phyloP scores from a whole-genome alignment of 192 early-diverging fungal species.

The Backusella parvicylindrica region DNA sequence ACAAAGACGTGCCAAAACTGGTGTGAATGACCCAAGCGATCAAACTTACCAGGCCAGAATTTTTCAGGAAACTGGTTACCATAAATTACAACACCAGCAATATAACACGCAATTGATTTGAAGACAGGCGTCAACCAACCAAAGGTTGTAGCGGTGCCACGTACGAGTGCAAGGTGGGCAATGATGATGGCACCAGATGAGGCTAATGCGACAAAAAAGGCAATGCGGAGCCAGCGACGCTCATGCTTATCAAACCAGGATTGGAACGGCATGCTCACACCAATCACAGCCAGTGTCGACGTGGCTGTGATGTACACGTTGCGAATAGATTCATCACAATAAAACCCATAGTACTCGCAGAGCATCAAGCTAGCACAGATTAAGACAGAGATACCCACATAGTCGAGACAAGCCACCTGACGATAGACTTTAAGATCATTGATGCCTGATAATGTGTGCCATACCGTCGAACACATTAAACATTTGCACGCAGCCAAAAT shows the following conservation, averaged over 20 bases:
- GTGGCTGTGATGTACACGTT: conserved; percentile 51
- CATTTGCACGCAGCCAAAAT: conserved; percentile 60
- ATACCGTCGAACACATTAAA: conserved; percentile 54
- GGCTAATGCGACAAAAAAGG: conserved; percentile 49
- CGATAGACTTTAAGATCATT: conserved; percentile 44
- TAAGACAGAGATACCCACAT: conserved; percentile 59
- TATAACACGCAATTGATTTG: conserved; percentile 49
- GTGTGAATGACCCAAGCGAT: conserved; percentile 58
- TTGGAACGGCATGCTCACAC: conserved; percentile 46
- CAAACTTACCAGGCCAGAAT: conserved; percentile 56
- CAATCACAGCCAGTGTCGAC: conserved; percentile 41
- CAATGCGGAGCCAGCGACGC: conserved; percentile 43
- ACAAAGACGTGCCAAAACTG: conserved; percentile 63
- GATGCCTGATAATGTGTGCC: conserved; percentile 56
- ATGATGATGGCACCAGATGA: conserved; percentile 49
- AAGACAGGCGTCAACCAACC: conserved; percentile 49
- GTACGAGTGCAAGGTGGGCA: conserved; percentile 40
- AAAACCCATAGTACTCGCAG: conserved; percentile 60
- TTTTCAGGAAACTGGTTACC: conserved; percentile 57
- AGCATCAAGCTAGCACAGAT: conserved; percentile 56
- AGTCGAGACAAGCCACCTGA: conserved; percentile 54
- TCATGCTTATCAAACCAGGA: conserved; percentile 48
- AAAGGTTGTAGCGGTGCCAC: conserved; percentile 36
- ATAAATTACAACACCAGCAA: conserved; percentile 52
- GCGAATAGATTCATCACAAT: conserved; percentile 41